Conservation (phyloP, 768 basidiomycete genomes). For the Pisolithus tinctorius region DNA sequence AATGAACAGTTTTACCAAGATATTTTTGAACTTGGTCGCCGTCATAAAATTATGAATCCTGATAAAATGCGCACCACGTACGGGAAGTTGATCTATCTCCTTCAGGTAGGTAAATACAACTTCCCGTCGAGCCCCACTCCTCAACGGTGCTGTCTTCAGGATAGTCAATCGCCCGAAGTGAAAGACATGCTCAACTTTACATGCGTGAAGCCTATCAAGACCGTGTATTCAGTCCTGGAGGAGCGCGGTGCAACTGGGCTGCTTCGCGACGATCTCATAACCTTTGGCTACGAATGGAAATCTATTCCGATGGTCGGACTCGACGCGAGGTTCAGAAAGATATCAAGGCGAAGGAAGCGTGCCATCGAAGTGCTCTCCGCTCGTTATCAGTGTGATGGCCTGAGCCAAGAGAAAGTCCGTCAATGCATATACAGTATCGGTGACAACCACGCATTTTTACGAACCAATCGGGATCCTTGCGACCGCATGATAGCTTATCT, state of each 20-base stretch:
- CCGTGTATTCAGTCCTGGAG: conserved; percentile 64
- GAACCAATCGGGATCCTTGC: conserved; percentile 83
- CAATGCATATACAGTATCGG: conserved; percentile 86
- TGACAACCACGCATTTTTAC: conserved; percentile 84
- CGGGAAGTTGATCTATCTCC: conserved; percentile 77
- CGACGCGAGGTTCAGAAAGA: conserved; percentile 79
- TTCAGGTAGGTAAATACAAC: conserved; percentile 47
- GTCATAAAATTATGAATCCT: conserved; percentile 90
- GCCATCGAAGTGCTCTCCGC: conserved; percentile 71
- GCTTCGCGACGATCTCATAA: conserved; percentile 70
- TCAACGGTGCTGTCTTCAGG: conserved; percentile 35
- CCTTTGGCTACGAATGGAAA: conserved; percentile 77
- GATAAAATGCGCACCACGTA: conserved; percentile 90
- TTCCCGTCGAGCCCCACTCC: not conserved
- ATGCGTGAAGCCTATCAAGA: conserved; percentile 71
- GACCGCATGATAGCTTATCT: conserved; percentile 76
- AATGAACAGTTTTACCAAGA: conserved; percentile 79
- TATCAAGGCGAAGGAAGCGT: conserved; percentile 79
- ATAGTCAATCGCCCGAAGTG: conserved; percentile 80
- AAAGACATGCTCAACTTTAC: conserved; percentile 74
- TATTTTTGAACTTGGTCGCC: conserved; percentile 75
- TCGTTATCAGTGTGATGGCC: conserved; percentile 51
- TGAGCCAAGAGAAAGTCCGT: conserved; percentile 60
- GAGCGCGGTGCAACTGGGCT: conserved; percentile 57
- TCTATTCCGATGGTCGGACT: conserved; percentile 61